These are phyloP conservation scores for Myxozyma vanderwaltii DNA, from an alignment of 805 yeast species.

Conservation along the genomic window DNA sequence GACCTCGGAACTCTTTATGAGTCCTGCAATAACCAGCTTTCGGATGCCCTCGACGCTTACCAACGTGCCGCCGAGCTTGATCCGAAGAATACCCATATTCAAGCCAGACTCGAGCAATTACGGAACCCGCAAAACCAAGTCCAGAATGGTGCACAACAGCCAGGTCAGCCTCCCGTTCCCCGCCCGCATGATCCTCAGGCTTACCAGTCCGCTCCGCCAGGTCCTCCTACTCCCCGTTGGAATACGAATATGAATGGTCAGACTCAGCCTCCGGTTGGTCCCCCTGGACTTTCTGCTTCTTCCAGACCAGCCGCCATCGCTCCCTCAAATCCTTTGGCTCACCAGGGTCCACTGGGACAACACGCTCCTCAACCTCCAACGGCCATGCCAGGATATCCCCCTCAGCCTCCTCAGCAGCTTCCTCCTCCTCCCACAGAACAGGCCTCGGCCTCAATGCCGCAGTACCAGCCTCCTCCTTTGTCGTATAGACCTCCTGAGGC, in stretches of 20 bases:
- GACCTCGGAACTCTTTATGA: slow-evolving; percentile 96
- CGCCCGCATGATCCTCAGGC: slow-evolving; percentile 57
- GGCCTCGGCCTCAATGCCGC: slow-evolving; percentile 35
- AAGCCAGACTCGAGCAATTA: slow-evolving; percentile 86
- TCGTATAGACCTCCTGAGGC: slow-evolving; percentile 19
- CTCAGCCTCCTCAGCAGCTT: slow-evolving; percentile 33
- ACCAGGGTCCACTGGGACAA: slow-evolving; percentile 38
- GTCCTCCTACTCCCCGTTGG: slow-evolving; percentile 56
- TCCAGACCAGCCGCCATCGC: slow-evolving; percentile 21
- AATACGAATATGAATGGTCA: slow-evolving; percentile 33
- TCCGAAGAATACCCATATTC: slow-evolving; percentile 91
- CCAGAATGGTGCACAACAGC: slow-evolving; percentile 69
- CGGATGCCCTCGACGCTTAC: slow-evolving; percentile 95
- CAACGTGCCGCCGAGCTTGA: slow-evolving; percentile 94
- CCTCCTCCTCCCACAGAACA: slow-evolving; percentile 37
- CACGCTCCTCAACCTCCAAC: slow-evolving; percentile 35
- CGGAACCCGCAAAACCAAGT: slow-evolving; percentile 41
- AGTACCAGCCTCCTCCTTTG: slow-evolving; percentile 32
- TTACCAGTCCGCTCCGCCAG: slow-evolving; percentile 51
- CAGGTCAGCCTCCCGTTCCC: slow-evolving; percentile 60
- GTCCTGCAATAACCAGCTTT: slow-evolving; percentile 92
- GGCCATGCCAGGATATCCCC: slow-evolving; percentile 30
- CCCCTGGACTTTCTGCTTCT: slow-evolving; percentile 29
- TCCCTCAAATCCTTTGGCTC: slow-evolving; percentile 31
- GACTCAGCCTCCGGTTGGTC: slow-evolving; percentile 35